These are phyloP conservation scores for Posidonia oceanica DNA, from an alignment of 116 monocot genomes.

Conservation along the genomic window DNA sequence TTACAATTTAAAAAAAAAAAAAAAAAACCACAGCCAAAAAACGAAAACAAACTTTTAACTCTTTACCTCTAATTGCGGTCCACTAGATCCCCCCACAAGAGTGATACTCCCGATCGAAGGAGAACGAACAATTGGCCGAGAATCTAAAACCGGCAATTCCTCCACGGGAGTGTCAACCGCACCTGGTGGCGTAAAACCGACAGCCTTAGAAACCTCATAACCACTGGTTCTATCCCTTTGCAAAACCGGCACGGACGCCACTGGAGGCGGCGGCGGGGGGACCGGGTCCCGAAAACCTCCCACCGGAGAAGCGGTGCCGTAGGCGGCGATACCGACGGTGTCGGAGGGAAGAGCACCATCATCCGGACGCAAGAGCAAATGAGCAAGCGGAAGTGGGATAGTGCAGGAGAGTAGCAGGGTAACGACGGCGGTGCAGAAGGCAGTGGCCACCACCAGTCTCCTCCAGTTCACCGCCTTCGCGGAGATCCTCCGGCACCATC, in stretches of 20 bases:
- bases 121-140: too few relatives aligned
- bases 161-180: too few relatives aligned
- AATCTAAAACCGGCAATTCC: too few relatives aligned
- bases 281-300: too few relatives aligned
- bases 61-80: too few relatives aligned
- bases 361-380: neutral
- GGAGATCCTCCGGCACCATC: conserved; percentile 2
- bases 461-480: conserved; percentile 1
- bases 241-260: too few relatives aligned
- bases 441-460: neutral
- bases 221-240: too few relatives aligned
- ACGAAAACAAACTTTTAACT: neutral
- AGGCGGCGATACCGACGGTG: neutral
- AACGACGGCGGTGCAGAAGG: conserved; percentile 3
- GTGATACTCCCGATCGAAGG: too few relatives aligned
- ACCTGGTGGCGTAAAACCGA: too few relatives aligned
- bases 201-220: too few relatives aligned
- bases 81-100: too few relatives aligned
- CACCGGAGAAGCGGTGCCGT: neutral
- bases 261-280: too few relatives aligned
- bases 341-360: neutral
- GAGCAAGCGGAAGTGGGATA: neutral
- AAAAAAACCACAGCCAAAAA: neutral
- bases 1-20: neutral
- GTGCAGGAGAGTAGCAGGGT: neutral